These are phyloP conservation scores for Rhizopogon roseolus DNA, from an alignment of 768 basidiomycete species.

Conservation along the genomic window DNA sequence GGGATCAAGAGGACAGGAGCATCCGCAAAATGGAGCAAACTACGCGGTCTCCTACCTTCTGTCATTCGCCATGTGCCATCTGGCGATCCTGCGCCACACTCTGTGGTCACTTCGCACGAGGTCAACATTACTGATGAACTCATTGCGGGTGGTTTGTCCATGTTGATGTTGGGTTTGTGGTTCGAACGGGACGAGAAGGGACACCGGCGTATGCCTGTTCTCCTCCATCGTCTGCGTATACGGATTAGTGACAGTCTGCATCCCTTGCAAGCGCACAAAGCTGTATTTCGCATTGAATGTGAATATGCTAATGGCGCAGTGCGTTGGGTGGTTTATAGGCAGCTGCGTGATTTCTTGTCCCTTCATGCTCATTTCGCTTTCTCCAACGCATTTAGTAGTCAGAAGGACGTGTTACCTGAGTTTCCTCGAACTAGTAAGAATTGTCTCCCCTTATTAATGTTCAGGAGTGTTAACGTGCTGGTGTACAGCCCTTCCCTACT, in stretches of 20 bases:
- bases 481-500: constrained; percentile 73
- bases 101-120: constrained; percentile 43
- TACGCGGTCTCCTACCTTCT: constrained; percentile 63
- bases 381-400: constrained; percentile 73
- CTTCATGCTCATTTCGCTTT: constrained; percentile 87
- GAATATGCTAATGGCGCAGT: constrained; percentile 92
- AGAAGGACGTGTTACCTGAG: constrained; percentile 78
- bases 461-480: not conserved
- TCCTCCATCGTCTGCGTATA: constrained; percentile 78
- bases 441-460: not conserved
- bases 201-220: constrained; percentile 72
- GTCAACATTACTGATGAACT: constrained; percentile 83
- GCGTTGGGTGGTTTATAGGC: constrained; percentile 94
- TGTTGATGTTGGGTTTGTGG: constrained; percentile 76
- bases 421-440: constrained; percentile 79
- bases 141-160: constrained; percentile 73
- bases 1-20: constrained; percentile 15
- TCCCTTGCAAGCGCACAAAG: constrained; percentile 69
- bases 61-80: constrained; percentile 31
- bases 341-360: constrained; percentile 87
- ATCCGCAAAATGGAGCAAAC: constrained; percentile 52
- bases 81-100: constrained; percentile 33
- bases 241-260: constrained; percentile 84
- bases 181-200: constrained; percentile 84
- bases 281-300: constrained; percentile 89